phyloP scores from a whole-genome alignment of 768 basidiomycete genomes.

The Clitopilus hobsonii region DNA sequence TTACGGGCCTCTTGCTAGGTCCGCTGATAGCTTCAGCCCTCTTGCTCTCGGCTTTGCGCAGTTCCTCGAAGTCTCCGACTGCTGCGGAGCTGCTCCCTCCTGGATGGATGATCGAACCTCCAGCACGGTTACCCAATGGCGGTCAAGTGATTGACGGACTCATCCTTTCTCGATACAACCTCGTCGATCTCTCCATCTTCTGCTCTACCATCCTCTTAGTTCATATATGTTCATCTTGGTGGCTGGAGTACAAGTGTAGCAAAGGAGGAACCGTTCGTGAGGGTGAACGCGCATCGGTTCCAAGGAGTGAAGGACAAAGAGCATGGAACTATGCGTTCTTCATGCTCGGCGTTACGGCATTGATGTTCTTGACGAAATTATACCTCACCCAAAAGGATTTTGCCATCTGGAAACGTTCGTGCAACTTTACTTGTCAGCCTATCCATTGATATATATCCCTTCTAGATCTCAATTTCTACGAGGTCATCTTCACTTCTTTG shows the following conservation, averaged over 20 bases:
- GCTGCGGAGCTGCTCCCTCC: slow-evolving; percentile 37
- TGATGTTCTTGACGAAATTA: slow-evolving; percentile 45
- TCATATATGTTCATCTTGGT: slow-evolving; percentile 76
- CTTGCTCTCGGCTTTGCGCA: slow-evolving; percentile 46
- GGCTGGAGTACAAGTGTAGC: slow-evolving; percentile 55
- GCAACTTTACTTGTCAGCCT: not conserved
- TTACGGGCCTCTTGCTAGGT: slow-evolving; percentile 79
- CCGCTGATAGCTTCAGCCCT: slow-evolving; percentile 75
- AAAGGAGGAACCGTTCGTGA: slow-evolving; percentile 39
- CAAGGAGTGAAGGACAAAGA: slow-evolving; percentile 63
- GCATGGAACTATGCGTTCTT: slow-evolving; percentile 64
- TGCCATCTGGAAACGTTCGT: slow-evolving; percentile 71
- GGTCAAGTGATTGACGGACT: slow-evolving; percentile 50
- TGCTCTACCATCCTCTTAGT: slow-evolving; percentile 76
- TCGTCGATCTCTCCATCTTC: slow-evolving; percentile 76
- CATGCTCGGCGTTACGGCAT: slow-evolving; percentile 46
- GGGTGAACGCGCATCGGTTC: slow-evolving; percentile 72
- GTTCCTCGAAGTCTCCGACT: slow-evolving; percentile 21
- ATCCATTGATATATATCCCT: slow-evolving; percentile 1
- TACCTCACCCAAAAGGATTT: slow-evolving; percentile 35
- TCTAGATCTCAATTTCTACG: slow-evolving; percentile 74
- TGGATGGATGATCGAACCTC: slow-evolving; percentile 77
- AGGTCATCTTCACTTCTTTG: slow-evolving; percentile 64
- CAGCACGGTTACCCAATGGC: slow-evolving; percentile 44
- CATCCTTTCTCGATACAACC: slow-evolving; percentile 64